Evolutionary conservation across 108 stramenopile species (phyloP).

Genomic region (Craspedostauros australis): DNA sequence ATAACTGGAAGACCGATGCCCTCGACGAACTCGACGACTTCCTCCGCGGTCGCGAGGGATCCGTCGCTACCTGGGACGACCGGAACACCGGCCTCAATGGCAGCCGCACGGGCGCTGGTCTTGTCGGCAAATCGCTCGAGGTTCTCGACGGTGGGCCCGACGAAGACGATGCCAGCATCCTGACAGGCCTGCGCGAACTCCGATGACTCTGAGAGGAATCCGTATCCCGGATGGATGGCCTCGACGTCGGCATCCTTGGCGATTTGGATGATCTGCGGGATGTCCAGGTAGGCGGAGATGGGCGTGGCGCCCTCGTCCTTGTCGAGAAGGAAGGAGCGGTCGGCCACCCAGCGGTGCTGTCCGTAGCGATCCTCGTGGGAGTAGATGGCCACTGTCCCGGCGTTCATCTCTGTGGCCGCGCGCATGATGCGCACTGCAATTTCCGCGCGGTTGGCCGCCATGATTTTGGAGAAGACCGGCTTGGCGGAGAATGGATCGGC

Average conservation of each 20-base stretch:
- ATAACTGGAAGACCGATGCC: constrained; percentile 82
- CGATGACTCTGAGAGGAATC: constrained; percentile 76
- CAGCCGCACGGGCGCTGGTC: constrained; percentile 73
- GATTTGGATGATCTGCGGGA: constrained; percentile 65
- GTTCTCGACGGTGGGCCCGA: constrained; percentile 81
- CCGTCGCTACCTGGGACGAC: constrained; percentile 87
- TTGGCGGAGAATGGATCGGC: constrained; percentile 10
- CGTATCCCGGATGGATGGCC: constrained; percentile 86
- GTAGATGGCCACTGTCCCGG: constrained; percentile 82
- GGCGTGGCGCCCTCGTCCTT: constrained; percentile 51
- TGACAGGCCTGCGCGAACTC: constrained; percentile 71
- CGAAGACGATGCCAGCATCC: constrained; percentile 76
- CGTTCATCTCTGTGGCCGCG: constrained; percentile 81
- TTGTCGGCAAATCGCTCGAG: constrained; percentile 82
- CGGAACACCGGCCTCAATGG: constrained; percentile 69
- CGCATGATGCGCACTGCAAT: constrained; percentile 93
- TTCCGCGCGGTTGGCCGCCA: constrained; percentile 91
- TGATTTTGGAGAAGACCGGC: constrained; percentile 44
- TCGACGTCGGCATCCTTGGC: constrained; percentile 74
- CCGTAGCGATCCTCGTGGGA: constrained; percentile 85
- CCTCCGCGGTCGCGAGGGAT: constrained; percentile 23
- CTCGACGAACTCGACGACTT: constrained; percentile 55
- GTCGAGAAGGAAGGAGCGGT: constrained; percentile 68
- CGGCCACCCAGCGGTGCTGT: constrained; percentile 88
- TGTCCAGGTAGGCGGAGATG: constrained; percentile 74